Conservation (phyloP, 371 early-diverging fungal species). For the Mucor saturninus region DNA sequence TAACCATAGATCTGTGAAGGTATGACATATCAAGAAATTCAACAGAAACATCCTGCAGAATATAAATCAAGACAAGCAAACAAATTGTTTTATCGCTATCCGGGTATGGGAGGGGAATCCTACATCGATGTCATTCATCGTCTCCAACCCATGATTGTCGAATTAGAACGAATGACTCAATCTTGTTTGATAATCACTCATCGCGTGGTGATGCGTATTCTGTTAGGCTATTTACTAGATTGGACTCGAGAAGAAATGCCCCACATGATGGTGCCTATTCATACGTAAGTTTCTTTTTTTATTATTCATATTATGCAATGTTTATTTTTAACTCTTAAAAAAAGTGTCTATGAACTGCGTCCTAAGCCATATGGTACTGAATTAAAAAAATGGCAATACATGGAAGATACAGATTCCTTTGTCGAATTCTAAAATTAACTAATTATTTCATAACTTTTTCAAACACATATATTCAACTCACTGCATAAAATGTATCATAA, state of each 20-base stretch:
- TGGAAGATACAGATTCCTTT: slow-evolving; percentile 59
- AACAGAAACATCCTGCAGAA: slow-evolving; percentile 70
- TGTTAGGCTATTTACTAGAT: slow-evolving; percentile 78
- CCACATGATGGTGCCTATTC: slow-evolving; percentile 59
- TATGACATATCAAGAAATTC: slow-evolving; percentile 71
- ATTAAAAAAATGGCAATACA: slow-evolving; percentile 57
- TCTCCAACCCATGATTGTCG: slow-evolving; percentile 81
- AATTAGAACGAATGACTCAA: slow-evolving; percentile 82
- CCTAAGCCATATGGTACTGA: slow-evolving; percentile 89
- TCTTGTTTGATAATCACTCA: slow-evolving; percentile 80
- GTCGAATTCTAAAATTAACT: slow-evolving; percentile 36
- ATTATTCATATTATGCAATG: background rate
- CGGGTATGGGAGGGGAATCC: slow-evolving; percentile 86
- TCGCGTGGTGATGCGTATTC: slow-evolving; percentile 77
- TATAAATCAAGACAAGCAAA: slow-evolving; percentile 66
- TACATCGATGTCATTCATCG: slow-evolving; percentile 87
- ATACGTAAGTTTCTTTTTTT: slow-evolving; percentile 40
- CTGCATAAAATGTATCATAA: background rate
- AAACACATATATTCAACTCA: background rate
- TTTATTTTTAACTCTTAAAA: background rate
- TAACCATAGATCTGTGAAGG: slow-evolving; percentile 47
- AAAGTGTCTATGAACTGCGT: slow-evolving; percentile 53
- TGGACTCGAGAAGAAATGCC: slow-evolving; percentile 75
- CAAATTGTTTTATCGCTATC: slow-evolving; percentile 84
- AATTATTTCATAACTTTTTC: background rate